Evolutionary conservation across 1,284 basidiomycete genomes (phyloP).

Genomic region (Neolentinus lepideus): DNA sequence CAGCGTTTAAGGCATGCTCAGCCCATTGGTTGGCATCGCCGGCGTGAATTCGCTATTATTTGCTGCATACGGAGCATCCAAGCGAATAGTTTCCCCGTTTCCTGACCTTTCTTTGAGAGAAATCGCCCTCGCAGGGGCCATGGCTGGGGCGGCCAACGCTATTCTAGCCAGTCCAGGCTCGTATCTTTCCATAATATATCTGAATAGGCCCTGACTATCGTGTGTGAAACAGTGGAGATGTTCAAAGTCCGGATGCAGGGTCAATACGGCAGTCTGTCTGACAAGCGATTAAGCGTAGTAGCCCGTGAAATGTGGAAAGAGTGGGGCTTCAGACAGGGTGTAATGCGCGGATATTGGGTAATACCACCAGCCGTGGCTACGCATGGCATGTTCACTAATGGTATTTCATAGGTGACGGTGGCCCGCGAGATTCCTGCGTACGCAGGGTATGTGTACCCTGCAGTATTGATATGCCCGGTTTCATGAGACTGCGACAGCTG

Average conservation of each 20-base stretch:
- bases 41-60: constrained; percentile 96
- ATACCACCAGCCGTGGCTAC: background rate
- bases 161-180: constrained; percentile 83
- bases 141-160: constrained; percentile 89
- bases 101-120: constrained; percentile 75
- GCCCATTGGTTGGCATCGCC: constrained; percentile 89
- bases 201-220: background rate
- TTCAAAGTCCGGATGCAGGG: constrained; percentile 98
- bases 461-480: background rate
- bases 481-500: background rate
- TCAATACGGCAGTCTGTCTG: constrained; percentile 71
- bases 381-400: constrained; percentile 2
- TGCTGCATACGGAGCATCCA: constrained; percentile 79
- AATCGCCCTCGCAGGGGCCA: constrained; percentile 79
- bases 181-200: constrained; percentile 10
- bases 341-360: constrained; percentile 98
- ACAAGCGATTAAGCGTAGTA: constrained; percentile 71
- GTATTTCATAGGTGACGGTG: constrained; percentile 68
- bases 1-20: constrained; percentile 62
- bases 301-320: constrained; percentile 78
- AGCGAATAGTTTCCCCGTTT: constrained; percentile 83
- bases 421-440: constrained; percentile 93
- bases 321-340: constrained; percentile 80
- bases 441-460: constrained; percentile 56
- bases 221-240: constrained; percentile 61